phyloP scores from a whole-genome alignment of 2,329 filamentous ascomycete species.

The Penicillium vulpinum region DNA sequence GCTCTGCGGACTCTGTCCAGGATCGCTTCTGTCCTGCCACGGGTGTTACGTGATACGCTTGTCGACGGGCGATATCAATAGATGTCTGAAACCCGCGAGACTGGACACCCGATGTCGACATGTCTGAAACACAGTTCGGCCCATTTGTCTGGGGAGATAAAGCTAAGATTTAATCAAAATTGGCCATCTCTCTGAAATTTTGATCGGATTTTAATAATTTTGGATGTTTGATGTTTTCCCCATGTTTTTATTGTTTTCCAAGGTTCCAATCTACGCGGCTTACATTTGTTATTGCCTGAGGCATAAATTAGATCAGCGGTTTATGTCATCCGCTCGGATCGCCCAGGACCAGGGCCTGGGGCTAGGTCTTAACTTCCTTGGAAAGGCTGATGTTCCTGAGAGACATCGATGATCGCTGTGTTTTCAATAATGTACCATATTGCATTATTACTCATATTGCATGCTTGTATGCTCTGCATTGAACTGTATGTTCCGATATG shows the following conservation, averaged over 20 bases:
- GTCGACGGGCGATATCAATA: constrained; percentile 43
- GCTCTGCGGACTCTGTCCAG: constrained; percentile 9
- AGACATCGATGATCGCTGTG: not conserved
- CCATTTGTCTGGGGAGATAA: not conserved
- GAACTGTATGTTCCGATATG: constrained; percentile 1
- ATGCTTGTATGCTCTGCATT: not conserved
- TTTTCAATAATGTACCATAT: constrained; percentile 1
- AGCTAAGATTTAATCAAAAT: not conserved
- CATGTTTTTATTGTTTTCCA: not conserved
- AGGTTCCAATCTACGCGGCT: not conserved
- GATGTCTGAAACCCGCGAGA: constrained; percentile 56
- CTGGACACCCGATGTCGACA: constrained; percentile 39
- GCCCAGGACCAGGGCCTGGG: not conserved
- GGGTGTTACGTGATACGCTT: constrained; percentile 42
- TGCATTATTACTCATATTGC: not conserved
- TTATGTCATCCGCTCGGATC: not conserved
- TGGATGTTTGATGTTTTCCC: not conserved
- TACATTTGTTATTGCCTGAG: not conserved
- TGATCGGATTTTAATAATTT: too few relatives aligned
- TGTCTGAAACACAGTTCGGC: constrained; percentile 17
- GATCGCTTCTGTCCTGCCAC: constrained; percentile 54
- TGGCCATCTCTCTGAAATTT: not conserved
- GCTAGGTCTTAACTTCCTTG: not conserved
- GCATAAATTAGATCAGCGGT: not conserved
- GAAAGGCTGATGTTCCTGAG: not conserved